phyloP scores from a whole-genome alignment of 768 basidiomycete genomes.

The Rhodotorula diobovata region DNA sequence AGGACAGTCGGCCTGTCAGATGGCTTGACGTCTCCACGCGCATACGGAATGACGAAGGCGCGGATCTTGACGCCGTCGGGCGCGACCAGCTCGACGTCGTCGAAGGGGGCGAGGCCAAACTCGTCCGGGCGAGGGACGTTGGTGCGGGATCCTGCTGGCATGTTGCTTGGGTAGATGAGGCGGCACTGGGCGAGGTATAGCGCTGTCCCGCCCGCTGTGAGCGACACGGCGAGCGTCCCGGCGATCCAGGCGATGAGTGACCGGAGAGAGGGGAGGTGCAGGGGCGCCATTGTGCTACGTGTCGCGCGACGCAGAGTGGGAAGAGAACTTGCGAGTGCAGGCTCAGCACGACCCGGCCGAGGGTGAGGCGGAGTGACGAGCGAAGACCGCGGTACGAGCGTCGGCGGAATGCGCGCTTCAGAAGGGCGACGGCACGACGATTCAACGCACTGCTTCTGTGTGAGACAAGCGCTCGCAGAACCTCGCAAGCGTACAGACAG shows the following conservation, averaged over 20 bases:
- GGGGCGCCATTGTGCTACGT: neutral
- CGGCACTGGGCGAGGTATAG: constrained; percentile 81
- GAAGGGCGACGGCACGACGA: no score
- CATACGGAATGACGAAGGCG: constrained; percentile 71
- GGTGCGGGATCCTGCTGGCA: constrained; percentile 63
- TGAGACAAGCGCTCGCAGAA: no score
- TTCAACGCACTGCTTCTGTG: no score
- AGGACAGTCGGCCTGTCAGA: constrained; percentile 69
- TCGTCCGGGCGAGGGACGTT: constrained; percentile 69
- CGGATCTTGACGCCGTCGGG: constrained; percentile 67
- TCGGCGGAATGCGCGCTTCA: no score
- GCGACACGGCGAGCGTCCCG: neutral
- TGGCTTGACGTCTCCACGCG: constrained; percentile 50
- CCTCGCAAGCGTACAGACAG: no score
- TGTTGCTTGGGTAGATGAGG: constrained; percentile 83
- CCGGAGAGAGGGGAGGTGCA: neutral
- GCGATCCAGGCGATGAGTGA: constrained; percentile 12
- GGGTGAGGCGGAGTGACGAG: no score
- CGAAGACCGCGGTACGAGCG: no score
- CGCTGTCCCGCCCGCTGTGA: constrained; percentile 51
- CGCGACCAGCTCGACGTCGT: constrained; percentile 67
- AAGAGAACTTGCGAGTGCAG: no score
- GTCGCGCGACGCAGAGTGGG: no score
- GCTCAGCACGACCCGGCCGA: no score
- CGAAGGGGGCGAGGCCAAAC: constrained; percentile 63